A percentile compares a stretch with the other conserved stretches of the same genome.
Conservation (phyloP, 2,329 filamentous ascomycete genomes). For the Myriosclerotinia scirpicola region DNA sequence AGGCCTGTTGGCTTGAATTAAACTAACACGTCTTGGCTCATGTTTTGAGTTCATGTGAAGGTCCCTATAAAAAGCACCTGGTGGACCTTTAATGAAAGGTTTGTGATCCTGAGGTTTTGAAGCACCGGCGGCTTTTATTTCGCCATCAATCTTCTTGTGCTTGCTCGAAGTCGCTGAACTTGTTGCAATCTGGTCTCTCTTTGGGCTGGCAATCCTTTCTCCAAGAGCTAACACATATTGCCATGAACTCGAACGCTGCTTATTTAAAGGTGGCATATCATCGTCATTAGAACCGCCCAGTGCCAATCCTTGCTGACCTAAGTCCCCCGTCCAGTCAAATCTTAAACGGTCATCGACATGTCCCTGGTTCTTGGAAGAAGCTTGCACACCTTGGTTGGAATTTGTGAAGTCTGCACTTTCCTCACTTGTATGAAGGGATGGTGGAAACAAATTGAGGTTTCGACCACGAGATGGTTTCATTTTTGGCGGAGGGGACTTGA, state of each 20-base stretch:
- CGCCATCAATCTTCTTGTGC: neutral
- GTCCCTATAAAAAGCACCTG: slow-evolving; percentile 36
- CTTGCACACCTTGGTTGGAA: slow-evolving; percentile 7
- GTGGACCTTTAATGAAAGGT: slow-evolving; percentile 30
- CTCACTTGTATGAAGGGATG: slow-evolving; percentile 22
- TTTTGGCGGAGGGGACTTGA: slow-evolving; percentile 35
- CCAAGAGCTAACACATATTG: slow-evolving; percentile 27
- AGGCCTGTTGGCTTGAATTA: slow-evolving; percentile 20
- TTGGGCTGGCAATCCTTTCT: slow-evolving; percentile 20
- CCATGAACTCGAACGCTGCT: slow-evolving; percentile 29
- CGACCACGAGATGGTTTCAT: slow-evolving; percentile 21
- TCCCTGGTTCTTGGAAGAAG: slow-evolving; percentile 10
- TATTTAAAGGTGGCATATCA: neutral
- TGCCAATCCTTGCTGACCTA: slow-evolving; percentile 28
- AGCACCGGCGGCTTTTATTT: neutral
- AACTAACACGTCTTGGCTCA: slow-evolving; percentile 22
- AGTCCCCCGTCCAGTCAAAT: slow-evolving; percentile 30
- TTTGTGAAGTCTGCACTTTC: slow-evolving; percentile 24
- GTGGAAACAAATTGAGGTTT: slow-evolving; percentile 19
- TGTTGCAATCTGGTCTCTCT: neutral
- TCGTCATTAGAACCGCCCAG: slow-evolving; percentile 15
- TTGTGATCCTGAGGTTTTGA: slow-evolving; percentile 21
- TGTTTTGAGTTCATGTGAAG: slow-evolving; percentile 28
- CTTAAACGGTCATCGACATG: slow-evolving; percentile 13
- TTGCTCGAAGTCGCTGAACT: neutral